Conservation (phyloP, 805 yeast species). For the Nakazawaea ernobii region DNA sequence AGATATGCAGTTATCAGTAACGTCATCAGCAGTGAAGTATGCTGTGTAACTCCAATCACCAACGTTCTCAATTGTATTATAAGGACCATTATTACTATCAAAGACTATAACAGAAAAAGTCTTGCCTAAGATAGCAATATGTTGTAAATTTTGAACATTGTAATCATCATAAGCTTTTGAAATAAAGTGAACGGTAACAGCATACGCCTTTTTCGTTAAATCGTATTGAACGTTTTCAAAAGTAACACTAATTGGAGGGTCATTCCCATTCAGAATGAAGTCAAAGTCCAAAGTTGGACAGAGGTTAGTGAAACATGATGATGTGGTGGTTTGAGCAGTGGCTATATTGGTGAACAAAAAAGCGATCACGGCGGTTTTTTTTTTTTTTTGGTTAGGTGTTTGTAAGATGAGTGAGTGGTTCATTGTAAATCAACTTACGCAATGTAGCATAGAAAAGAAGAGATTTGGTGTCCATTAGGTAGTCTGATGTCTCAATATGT, state of each 20-base stretch:
- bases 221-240: not conserved
- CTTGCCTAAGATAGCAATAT: no score
- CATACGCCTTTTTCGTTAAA: not conserved
- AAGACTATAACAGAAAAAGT: not conserved
- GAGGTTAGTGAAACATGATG: not conserved
- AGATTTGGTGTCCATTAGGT: no score
- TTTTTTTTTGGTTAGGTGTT: no score
- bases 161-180: not conserved
- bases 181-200: not conserved
- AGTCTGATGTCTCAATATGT: no score
- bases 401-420: no score
- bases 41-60: not conserved
- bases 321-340: no score
- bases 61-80: not conserved
- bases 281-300: constrained; percentile 1
- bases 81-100: not conserved
- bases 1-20: no score
- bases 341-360: no score
- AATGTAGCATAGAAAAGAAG: no score
- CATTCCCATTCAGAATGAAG: not conserved
- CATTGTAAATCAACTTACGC: no score
- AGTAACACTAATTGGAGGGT: not conserved
- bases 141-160: no score
- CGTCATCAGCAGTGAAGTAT: not conserved
- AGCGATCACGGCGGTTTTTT: no score